Percentiles rank a stretch among this genome's conserved stretches.
phyloP scores from a whole-genome alignment of 495 filamentous ascomycete genomes.

The Parathielavia appendiculata region DNA sequence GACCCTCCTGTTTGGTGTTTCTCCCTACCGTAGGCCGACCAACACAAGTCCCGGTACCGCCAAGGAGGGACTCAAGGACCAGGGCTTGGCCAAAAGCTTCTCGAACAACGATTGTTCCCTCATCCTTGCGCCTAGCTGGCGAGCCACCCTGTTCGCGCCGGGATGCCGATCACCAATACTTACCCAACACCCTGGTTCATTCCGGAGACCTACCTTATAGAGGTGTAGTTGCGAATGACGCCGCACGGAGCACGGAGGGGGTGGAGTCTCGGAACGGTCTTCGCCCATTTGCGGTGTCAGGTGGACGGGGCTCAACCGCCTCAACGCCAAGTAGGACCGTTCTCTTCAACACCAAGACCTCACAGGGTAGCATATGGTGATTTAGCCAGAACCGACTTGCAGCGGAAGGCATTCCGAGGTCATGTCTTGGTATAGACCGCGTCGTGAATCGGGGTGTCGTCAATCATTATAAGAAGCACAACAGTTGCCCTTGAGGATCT shows the following conservation, averaged over 20 bases:
- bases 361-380: not conserved
- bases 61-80: not conserved
- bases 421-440: not conserved
- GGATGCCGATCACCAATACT: not conserved
- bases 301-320: not conserved
- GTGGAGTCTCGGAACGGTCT: not conserved
- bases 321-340: conserved; percentile 2
- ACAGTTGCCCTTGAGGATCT: not conserved
- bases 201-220: not conserved
- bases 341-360: not conserved
- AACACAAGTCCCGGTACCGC: not conserved
- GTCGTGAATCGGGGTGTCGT: not conserved
- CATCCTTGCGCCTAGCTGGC: not conserved
- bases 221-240: not conserved
- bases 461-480: conserved; percentile 1
- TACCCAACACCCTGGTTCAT: not conserved
- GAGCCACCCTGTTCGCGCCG: not conserved
- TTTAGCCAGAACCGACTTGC: conserved; percentile 16
- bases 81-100: not conserved
- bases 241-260: not conserved
- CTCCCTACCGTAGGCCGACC: not conserved
- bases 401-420: not conserved
- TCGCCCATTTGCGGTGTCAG: not conserved
- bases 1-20: not conserved
- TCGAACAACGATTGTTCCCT: not conserved